phyloP scores from a whole-genome alignment of 352 stramenopile genomes.

The Globisporangium solare region DNA sequence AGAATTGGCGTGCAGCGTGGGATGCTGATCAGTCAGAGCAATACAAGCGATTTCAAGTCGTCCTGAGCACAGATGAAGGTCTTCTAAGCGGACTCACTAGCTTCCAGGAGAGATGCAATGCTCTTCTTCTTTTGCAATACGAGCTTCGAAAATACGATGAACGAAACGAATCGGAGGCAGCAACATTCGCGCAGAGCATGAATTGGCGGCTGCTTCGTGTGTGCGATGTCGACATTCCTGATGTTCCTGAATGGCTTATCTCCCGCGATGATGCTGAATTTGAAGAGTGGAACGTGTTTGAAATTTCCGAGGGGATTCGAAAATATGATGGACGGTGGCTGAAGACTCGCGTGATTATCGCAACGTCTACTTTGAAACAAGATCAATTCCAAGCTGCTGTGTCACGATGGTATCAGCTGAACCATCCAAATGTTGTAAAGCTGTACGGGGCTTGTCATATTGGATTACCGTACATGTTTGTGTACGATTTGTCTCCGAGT shows the following conservation, averaged over 20 bases:
- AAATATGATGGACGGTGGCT: constrained; percentile 5
- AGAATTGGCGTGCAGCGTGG: neutral
- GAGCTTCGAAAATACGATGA: no score
- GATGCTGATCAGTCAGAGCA: neutral
- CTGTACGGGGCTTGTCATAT: constrained; percentile 3
- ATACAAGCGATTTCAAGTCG: neutral
- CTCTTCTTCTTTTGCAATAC: no score
- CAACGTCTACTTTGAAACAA: neutral
- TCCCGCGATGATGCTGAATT: neutral
- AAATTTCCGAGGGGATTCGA: neutral
- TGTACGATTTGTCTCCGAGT: neutral
- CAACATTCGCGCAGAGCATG: no score
- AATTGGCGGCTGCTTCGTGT: no score
- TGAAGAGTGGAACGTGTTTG: constrained; percentile 5
- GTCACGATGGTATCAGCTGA: constrained; percentile 4
- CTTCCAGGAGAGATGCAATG: no score
- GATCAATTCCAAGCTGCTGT: neutral
- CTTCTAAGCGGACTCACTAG: no score
- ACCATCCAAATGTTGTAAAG: constrained; percentile 9
- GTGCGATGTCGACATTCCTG: no score
- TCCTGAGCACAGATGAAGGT: no score
- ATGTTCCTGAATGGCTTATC: no score
- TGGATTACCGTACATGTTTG: neutral
- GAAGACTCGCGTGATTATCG: constrained; percentile 4
- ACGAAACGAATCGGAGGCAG: no score